Evolutionary conservation across 495 filamentous ascomycete genomes (phyloP).

Genomic region (Thermochaetoides thermophila): DNA sequence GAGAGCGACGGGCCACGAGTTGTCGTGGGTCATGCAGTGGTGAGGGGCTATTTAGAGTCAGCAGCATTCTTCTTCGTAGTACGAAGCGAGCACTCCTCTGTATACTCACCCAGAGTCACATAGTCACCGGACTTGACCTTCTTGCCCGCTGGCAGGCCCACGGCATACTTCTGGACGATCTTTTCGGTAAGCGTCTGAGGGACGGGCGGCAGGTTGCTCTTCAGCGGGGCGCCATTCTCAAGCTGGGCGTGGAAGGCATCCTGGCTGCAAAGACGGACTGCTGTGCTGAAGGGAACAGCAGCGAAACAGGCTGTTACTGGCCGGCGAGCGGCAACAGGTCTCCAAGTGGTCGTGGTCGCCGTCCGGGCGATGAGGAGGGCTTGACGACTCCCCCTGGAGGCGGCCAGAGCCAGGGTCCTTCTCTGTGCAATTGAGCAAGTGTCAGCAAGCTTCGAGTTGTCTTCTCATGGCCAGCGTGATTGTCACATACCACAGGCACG

Average conservation of each 20-base stretch:
- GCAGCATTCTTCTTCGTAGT: too few species aligned
- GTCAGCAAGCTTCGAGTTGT: too few species aligned
- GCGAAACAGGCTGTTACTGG: too few species aligned
- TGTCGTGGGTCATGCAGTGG: slow-evolving; percentile 85
- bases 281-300: slow-evolving; percentile 18
- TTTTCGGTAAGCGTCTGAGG: slow-evolving; percentile 80
- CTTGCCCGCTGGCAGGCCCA: slow-evolving; percentile 59
- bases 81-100: too few species aligned
- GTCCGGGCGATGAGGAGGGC: slow-evolving; percentile 6
- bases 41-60: too few species aligned
- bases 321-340: slow-evolving; percentile 3
- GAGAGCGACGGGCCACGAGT: slow-evolving; percentile 68
- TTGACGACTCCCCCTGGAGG: slow-evolving; percentile 11
- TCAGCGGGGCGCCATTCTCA: slow-evolving; percentile 7
- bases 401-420: slow-evolving; percentile 18
- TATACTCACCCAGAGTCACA: slow-evolving; percentile 65
- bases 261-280: slow-evolving; percentile 8
- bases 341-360: slow-evolving; percentile 1
- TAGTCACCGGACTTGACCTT: slow-evolving; percentile 65
- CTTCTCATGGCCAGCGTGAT: too few species aligned
- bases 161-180: slow-evolving; percentile 67
- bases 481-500: slow-evolving; percentile 11
- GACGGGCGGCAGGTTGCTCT: slow-evolving; percentile 1
- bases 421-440: slow-evolving; percentile 8
- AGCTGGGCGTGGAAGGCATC: slow-evolving; percentile 17